Percentiles rank a stretch among this genome's conserved stretches.
These are phyloP conservation scores for Penicillium maclennaniae DNA, from an alignment of 495 filamentous ascomycete species.

Conservation along the genomic window DNA sequence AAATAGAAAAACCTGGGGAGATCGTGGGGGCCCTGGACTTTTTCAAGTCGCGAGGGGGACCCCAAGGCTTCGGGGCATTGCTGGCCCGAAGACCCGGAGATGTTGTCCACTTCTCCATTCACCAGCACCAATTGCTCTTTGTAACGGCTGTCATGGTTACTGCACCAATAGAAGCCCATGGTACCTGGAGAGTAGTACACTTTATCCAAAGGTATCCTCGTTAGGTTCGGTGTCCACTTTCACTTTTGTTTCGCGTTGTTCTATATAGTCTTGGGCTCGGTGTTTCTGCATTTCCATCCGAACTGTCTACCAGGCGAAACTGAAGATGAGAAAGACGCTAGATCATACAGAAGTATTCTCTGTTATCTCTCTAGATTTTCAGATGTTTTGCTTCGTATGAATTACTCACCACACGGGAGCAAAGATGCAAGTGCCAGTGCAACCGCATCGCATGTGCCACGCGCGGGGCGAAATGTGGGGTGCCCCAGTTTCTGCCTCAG, in stretches of 20 bases:
- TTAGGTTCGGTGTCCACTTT: neutral
- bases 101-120: neutral
- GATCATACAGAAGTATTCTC: no score
- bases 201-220: neutral
- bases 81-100: conserved; percentile 24
- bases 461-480: conserved; percentile 23
- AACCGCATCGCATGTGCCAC: neutral
- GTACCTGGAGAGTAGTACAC: neutral
- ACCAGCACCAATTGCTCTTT: neutral
- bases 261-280: no score
- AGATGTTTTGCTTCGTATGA: no score
- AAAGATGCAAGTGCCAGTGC: neutral
- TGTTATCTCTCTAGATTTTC: no score
- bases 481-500: conserved; percentile 27
- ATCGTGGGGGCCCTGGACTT: conserved; percentile 8
- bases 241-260: neutral
- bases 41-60: conserved; percentile 12
- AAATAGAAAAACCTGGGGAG: neutral
- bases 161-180: neutral
- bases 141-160: neutral
- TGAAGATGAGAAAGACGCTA: no score
- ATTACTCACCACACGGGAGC: neutral
- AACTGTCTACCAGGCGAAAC: neutral
- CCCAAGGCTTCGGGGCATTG: conserved; percentile 29
- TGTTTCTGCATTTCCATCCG: neutral